phyloP scores from a whole-genome alignment of 495 filamentous ascomycete genomes.

The Trichoderma asperelloides region DNA sequence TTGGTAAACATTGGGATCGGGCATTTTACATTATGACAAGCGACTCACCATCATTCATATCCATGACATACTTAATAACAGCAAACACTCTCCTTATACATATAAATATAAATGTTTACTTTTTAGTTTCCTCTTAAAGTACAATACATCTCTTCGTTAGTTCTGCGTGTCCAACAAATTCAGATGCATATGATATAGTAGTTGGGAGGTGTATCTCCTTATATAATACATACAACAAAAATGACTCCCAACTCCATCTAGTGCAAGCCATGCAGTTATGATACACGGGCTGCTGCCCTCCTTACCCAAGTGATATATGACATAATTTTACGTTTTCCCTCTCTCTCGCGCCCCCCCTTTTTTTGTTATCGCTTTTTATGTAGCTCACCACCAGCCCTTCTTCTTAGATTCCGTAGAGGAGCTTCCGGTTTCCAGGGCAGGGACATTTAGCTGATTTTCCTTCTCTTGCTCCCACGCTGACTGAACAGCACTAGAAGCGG shows the following conservation, averaged over 20 bases:
- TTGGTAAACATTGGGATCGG: not conserved
- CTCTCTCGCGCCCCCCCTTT: not conserved
- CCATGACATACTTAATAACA: not conserved
- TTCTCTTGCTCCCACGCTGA: constrained; percentile 42
- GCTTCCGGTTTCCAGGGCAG: constrained; percentile 23
- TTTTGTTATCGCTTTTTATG: not conserved
- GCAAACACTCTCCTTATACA: not conserved
- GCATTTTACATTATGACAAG: not conserved
- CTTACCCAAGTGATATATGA: not conserved
- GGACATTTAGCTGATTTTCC: constrained; percentile 37
- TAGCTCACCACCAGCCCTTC: constrained; percentile 22
- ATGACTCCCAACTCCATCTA: constrained; percentile 4
- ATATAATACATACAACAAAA: constrained; percentile 1
- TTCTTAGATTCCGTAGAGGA: constrained; percentile 19
- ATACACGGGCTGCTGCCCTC: constrained; percentile 5
- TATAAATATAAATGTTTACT: not conserved
- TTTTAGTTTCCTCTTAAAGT: not conserved
- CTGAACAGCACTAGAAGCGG: constrained; percentile 17
- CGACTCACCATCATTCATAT: constrained; percentile 1
- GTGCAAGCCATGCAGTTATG: not conserved
- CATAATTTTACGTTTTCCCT: not conserved
- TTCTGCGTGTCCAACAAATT: not conserved
- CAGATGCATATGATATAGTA: constrained; percentile 4
- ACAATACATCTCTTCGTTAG: not conserved
- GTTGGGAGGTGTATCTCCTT: constrained; percentile 2